These are phyloP conservation scores for Wallacemonas collosoma DNA, from an alignment of 208 protist genomes.

Conservation along the genomic window DNA sequence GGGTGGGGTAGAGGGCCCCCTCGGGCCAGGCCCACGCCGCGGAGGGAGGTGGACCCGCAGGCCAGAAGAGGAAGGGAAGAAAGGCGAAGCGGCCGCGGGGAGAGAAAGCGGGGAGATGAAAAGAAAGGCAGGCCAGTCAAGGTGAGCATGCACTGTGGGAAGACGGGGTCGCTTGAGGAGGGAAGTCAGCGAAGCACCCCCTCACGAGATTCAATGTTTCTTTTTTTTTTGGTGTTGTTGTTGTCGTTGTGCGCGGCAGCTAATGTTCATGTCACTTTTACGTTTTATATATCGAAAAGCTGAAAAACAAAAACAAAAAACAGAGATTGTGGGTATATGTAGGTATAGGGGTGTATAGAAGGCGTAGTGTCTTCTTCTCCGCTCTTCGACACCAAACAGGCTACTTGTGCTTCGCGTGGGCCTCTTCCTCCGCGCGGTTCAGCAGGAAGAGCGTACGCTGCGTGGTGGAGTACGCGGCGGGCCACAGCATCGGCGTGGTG, in stretches of 20 bases:
- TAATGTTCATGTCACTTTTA: constrained; percentile 17
- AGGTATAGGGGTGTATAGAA: not conserved
- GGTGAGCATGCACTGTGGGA: too few relatives aligned
- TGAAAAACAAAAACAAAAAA: too few relatives aligned
- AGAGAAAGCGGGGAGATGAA: too few relatives aligned
- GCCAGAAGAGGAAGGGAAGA: too few relatives aligned
- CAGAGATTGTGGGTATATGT: not conserved
- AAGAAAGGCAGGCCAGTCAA: too few relatives aligned
- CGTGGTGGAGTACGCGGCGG: constrained; percentile 52
- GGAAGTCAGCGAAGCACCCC: too few relatives aligned
- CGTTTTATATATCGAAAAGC: not conserved
- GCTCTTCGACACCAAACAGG: not conserved
- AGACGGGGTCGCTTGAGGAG: too few relatives aligned
- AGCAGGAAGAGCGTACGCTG: constrained; percentile 35
- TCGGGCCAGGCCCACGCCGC: too few relatives aligned
- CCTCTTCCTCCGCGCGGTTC: not conserved
- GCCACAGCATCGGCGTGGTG: constrained; percentile 79
- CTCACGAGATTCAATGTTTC: not conserved
- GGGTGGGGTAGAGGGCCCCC: too few relatives aligned
- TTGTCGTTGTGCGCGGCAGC: not conserved
- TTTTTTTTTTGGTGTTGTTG: constrained; percentile 25
- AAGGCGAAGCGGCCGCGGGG: too few relatives aligned
- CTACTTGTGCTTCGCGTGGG: not conserved
- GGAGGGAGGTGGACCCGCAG: too few relatives aligned
- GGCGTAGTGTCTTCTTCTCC: not conserved